These are phyloP conservation scores for Tolypocladium album DNA, from an alignment of 2,329 filamentous ascomycete species.

Conservation along the genomic window DNA sequence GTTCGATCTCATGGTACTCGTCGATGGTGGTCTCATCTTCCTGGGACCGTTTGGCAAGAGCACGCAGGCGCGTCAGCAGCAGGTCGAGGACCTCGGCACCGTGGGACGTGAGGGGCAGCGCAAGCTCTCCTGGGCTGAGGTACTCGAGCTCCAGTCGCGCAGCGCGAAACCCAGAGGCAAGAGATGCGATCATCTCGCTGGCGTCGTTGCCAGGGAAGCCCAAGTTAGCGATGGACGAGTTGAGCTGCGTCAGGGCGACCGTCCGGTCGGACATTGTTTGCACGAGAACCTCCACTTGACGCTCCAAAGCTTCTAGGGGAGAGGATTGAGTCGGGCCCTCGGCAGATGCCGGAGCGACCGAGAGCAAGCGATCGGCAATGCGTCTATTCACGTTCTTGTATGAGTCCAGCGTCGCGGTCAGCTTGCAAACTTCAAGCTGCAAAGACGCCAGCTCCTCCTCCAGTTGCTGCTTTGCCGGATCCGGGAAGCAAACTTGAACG, in stretches of 20 bases:
- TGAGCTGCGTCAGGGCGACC: conserved; percentile 33
- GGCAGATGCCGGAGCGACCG: conserved; percentile 5
- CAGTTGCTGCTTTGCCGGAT: conserved; percentile 29
- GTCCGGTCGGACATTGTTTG: conserved; percentile 37
- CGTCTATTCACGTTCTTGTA: conserved; percentile 31
- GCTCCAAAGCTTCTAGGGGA: conserved; percentile 25
- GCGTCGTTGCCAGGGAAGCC: conserved; percentile 40
- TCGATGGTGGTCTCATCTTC: conserved; percentile 45
- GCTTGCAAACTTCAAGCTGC: conserved; percentile 35
- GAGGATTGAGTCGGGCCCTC: conserved; percentile 5
- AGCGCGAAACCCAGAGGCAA: conserved; percentile 39
- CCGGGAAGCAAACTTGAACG: conserved; percentile 30
- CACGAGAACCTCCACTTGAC: conserved; percentile 30
- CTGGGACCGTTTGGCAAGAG: conserved; percentile 32
- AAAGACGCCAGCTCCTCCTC: conserved; percentile 38
- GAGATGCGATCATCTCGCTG: conserved; percentile 34
- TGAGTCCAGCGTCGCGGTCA: conserved; percentile 34
- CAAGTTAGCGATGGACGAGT: conserved; percentile 32
- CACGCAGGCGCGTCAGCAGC: conserved; percentile 37
- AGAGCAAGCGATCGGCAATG: conserved; percentile 23
- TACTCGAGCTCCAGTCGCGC: conserved; percentile 53
- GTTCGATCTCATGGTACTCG: conserved; percentile 47
- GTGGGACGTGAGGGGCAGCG: conserved; percentile 38
- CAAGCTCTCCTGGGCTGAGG: conserved; percentile 46
- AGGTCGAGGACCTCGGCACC: conserved; percentile 47